phyloP scores from a whole-genome alignment of 2,329 filamentous ascomycete genomes.

The Phialophora verrucosa region DNA sequence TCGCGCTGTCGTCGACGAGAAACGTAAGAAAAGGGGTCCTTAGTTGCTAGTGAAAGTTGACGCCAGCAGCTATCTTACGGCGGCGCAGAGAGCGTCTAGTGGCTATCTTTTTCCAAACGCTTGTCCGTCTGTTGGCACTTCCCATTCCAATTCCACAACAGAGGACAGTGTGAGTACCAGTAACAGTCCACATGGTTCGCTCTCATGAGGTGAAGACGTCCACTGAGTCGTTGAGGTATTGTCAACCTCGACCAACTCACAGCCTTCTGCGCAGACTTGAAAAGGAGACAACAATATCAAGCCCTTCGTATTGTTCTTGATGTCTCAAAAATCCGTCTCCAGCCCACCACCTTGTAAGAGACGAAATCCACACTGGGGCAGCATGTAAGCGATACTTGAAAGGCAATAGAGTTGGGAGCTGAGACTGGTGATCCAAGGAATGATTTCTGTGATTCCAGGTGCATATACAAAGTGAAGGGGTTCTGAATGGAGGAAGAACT shows the following conservation, averaged over 20 bases:
- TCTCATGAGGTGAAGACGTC: not conserved
- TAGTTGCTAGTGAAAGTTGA: not conserved
- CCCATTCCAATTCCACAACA: not conserved
- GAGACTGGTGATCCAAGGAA: not conserved
- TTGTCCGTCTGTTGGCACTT: not conserved
- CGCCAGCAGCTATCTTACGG: not conserved
- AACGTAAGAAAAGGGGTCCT: not conserved
- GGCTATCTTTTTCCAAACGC: not conserved
- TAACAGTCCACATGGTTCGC: not conserved
- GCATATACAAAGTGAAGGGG: not conserved
- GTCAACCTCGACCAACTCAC: not conserved
- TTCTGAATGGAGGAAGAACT: not conserved
- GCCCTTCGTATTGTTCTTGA: constrained; percentile 33
- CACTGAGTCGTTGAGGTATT: not conserved
- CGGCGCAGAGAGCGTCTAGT: not conserved
- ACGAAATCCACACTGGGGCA: not conserved
- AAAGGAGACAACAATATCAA: constrained; percentile 28
- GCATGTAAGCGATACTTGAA: not conserved
- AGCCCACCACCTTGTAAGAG: not conserved
- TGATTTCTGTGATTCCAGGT: not conserved
- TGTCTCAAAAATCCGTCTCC: constrained; percentile 25
- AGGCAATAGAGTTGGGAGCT: not conserved
- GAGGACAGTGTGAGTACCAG: not conserved
- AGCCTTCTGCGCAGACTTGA: not conserved
- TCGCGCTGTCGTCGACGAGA: too few species aligned